Evolutionary conservation across 2,329 filamentous ascomycete genomes (phyloP), one percentile per base, ranked within the genome.

Genomic region (Aspergillus sp.): DNA sequence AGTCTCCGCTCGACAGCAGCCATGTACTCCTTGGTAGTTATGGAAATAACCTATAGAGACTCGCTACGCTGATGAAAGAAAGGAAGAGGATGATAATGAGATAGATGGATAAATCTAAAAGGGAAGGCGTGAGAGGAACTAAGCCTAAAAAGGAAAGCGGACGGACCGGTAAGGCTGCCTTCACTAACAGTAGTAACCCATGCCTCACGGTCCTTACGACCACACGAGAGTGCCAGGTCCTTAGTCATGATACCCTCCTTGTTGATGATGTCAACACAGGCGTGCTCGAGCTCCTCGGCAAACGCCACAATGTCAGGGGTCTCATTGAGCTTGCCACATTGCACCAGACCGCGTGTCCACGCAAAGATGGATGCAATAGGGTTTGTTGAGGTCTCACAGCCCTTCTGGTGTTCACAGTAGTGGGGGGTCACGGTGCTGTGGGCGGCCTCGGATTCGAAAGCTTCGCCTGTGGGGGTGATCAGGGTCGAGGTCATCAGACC

Each of bases 381-480:
- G 82, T 98, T 97, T 57, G 93, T 98, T 40, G 89, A 95, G 47
- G 93, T 98, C 74, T 95, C 88, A 61, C 84, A 83, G 67, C 93
- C 93, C 79, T 96, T 96, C 74, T 97, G 93, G 80, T 97, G 87
- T 77, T 97, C 91, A 67, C 93, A 88, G 82, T 89, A 97, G 79
- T 97, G 93, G 63, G 93, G 88, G 45, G 93, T 98, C 57, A 98
- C 93, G 54, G 93, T 97, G 62, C 93, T 93, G 80, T 97, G 93
- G 56, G 93, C 93, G 54, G 93, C 93, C 78, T 97, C 93, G 49
- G 90, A 89, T 74, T 97, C 93, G 71, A 94, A 97, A 7, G 90
- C 94, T 76, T 93, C 88, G 69, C 93, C 93, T 70, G 94, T 88
- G 47, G 93, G 93, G 49, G 93, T 97, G 73, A 95, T 88, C 59